Evolutionary conservation across 1,284 basidiomycete genomes (phyloP).

Genomic region (Moniliophthora roreri): DNA sequence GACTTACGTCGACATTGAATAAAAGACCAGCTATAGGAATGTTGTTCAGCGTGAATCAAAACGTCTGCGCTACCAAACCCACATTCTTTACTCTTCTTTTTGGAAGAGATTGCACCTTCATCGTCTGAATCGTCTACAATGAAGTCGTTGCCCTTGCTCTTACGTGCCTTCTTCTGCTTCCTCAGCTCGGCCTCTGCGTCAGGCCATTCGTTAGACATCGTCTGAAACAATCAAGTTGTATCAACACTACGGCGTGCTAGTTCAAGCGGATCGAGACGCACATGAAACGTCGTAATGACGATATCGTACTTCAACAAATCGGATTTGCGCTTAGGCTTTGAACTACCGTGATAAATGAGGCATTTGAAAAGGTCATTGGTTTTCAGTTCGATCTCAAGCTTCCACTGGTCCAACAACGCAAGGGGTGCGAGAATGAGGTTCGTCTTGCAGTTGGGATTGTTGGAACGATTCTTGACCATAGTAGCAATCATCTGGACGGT

Average conservation of each 20-base stretch:
- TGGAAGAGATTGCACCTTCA: constrained; percentile 25
- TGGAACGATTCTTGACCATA: constrained; percentile 44
- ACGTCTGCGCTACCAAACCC: no score
- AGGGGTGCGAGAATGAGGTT: constrained; percentile 57
- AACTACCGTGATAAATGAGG: constrained; percentile 56
- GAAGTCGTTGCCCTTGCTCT: constrained; percentile 35
- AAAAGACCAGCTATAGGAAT: constrained; percentile 37
- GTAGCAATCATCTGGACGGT: constrained; percentile 53
- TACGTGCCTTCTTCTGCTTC: constrained; percentile 36
- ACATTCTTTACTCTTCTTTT: no score
- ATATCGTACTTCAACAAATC: constrained; percentile 53
- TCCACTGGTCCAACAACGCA: constrained; percentile 59
- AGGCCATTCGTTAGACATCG: constrained; percentile 56
- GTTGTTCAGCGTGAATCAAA: constrained; percentile 2
- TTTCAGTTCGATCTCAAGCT: constrained; percentile 57
- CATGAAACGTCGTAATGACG: constrained; percentile 56
- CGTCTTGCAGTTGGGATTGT: constrained; percentile 44
- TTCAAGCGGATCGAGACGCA: no score
- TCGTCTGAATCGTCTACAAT: constrained; percentile 38
- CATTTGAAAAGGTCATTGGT: constrained; percentile 43
- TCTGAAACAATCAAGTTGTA: no score
- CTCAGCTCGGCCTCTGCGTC: constrained; percentile 46
- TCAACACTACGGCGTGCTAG: no score
- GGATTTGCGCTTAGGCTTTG: constrained; percentile 38
- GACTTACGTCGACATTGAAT: constrained; percentile 45